Conservation (phyloP, 2,329 filamentous ascomycete species). For the Colletotrichum tropicicola region DNA sequence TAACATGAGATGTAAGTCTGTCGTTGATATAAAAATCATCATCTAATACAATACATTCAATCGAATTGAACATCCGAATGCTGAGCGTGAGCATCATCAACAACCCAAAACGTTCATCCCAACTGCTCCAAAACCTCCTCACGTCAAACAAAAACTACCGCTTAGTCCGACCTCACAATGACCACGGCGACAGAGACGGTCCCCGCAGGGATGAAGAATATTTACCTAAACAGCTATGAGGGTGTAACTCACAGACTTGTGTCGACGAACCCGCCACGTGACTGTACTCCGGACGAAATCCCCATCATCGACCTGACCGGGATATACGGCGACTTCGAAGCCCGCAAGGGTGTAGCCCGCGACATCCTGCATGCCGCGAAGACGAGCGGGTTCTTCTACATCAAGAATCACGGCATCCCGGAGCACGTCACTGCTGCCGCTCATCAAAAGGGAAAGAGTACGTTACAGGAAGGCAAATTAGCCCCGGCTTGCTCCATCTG, state of each 20-base stretch:
- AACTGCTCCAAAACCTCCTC: background rate
- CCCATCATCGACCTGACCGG: conserved; percentile 53
- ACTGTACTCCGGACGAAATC: conserved; percentile 51
- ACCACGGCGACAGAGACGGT: background rate
- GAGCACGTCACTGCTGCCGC: conserved; percentile 38
- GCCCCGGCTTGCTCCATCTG: too few relatives aligned
- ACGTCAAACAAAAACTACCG: background rate
- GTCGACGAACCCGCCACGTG: conserved; percentile 41
- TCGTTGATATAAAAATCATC: too few relatives aligned
- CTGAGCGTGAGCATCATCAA: background rate
- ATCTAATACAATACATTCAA: too few relatives aligned
- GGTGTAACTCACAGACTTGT: conserved; percentile 21
- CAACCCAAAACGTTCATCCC: background rate
- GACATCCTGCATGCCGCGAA: conserved; percentile 49
- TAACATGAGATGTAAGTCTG: background rate
- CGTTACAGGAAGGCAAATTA: conserved; percentile 27
- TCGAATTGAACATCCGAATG: too few relatives aligned
- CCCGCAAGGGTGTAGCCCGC: conserved; percentile 46
- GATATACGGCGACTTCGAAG: conserved; percentile 44
- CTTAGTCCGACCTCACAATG: background rate
- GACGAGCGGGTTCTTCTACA: conserved; percentile 57
- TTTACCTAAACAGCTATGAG: conserved; percentile 17
- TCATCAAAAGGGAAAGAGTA: conserved; percentile 34
- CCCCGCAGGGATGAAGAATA: conserved; percentile 11
- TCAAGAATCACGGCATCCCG: conserved; percentile 53